phyloP scores from a whole-genome alignment of 2,329 filamentous ascomycete genomes.

The Dryadomyces sulphureus region DNA sequence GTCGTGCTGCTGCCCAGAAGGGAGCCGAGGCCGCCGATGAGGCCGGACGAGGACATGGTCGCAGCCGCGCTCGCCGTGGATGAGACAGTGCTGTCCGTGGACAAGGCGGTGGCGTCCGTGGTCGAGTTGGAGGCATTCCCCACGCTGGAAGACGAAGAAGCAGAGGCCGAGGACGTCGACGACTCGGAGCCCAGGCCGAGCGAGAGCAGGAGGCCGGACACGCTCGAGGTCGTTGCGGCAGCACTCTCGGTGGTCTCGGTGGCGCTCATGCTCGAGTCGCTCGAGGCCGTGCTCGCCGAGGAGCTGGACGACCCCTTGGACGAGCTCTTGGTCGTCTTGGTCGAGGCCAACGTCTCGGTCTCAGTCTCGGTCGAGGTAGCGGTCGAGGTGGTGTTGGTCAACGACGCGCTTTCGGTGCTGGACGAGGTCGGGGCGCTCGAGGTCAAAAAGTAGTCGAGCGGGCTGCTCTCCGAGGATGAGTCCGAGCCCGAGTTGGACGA shows the following conservation, averaged over 20 bases:
- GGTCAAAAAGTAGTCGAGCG: too few species aligned
- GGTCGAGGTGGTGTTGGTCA: background rate
- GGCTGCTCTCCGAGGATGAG: background rate
- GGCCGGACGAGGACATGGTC: background rate
- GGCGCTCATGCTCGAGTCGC: too few species aligned
- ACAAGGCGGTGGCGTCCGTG: background rate
- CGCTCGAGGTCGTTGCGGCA: background rate
- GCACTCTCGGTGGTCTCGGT: background rate
- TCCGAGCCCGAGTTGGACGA: background rate
- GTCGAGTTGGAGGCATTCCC: background rate
- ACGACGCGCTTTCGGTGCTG: background rate
- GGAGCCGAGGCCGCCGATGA: background rate
- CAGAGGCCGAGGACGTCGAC: background rate
- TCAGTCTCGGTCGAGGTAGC: too few species aligned
- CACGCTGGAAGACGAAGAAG: background rate
- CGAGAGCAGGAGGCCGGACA: conserved; percentile 7
- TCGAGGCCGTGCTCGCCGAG: background rate
- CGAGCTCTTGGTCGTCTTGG: background rate
- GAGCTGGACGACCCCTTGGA: background rate
- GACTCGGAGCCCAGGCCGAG: background rate
- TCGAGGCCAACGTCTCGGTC: background rate
- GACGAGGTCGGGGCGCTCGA: conserved; percentile 1
- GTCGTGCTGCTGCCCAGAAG: background rate
- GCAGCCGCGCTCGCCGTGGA: background rate
- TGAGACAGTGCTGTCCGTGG: background rate